Evolutionary conservation across 768 basidiomycete genomes (phyloP).

Genomic region (Pisolithus orientalis): DNA sequence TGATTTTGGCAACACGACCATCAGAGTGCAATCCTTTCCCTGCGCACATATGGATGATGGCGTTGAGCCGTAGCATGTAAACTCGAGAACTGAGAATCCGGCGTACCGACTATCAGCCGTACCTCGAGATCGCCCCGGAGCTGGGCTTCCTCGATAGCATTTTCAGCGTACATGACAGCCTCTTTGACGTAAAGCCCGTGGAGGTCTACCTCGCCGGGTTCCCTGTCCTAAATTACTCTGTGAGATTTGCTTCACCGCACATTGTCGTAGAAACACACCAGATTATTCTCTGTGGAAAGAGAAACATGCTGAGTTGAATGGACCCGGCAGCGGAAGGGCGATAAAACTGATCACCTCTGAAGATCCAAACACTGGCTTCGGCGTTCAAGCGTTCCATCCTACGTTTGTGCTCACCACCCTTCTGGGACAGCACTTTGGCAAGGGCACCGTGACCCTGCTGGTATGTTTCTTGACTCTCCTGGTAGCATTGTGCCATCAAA

Average conservation of each 20-base stretch:
- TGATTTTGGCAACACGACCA: constrained; percentile 69
- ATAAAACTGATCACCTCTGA: constrained; percentile 44
- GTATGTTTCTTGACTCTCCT: constrained; percentile 74
- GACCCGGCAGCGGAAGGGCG: background rate
- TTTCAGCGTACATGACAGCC: constrained; percentile 70
- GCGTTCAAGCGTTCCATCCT: constrained; percentile 76
- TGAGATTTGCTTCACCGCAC: background rate
- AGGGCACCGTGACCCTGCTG: constrained; percentile 60
- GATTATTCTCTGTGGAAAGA: constrained; percentile 60
- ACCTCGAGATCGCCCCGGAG: constrained; percentile 56
- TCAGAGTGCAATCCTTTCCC: constrained; percentile 79
- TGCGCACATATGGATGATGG: constrained; percentile 12
- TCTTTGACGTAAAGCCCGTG: constrained; percentile 95
- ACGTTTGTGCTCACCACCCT: constrained; percentile 74
- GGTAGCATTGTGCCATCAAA: constrained; percentile 64
- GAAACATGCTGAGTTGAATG: background rate
- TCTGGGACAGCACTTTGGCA: constrained; percentile 75
- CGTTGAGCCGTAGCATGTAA: background rate
- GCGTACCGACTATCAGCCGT: constrained; percentile 79
- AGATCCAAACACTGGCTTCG: constrained; percentile 87
- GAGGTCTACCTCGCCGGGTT: constrained; percentile 74
- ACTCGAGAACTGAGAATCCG: background rate
- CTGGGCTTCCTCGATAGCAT: constrained; percentile 63
- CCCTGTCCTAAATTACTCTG: constrained; percentile 43
- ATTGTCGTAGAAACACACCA: constrained; percentile 30